Base-by-base conservation (phyloP, 306 rosid species). In the Purshia tridentata region DNA sequence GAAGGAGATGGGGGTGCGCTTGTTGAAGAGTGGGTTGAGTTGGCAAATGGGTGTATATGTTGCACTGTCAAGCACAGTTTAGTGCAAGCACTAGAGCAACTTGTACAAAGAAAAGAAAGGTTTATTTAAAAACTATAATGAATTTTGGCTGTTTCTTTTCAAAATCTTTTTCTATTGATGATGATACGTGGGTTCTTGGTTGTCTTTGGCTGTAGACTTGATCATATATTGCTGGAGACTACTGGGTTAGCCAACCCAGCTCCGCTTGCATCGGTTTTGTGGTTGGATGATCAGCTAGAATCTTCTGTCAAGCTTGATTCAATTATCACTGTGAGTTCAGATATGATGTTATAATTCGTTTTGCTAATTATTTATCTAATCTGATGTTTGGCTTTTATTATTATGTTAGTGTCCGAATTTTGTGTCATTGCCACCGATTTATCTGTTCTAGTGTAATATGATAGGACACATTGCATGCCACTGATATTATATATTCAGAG, bases 241-340 rank as follows among this genome's bases (percentile, higher is more conserved):
- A 94, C 97, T 58, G 98, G 97, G 14, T 75, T 94, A 84, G 97
- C 98, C n/a, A 94, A 94, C 82, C 98, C 96, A 50, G 98, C 95
- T 40, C 97, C 96, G 56, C 90, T 94, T 84, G 97, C 98, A 66
- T 94, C 97, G 52, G 85, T 94, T 47, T 90, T 94, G 57, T 94
- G 98, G 98, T 83, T 94, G 84, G 98, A 94, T 76, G 98, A 94
- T 69, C 97, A 94, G 78, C 87, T 94, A 67, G 98, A 89, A 80
- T 85, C 98, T 7, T 69, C 73, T 6, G 95, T 94, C 67, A 88
- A 80, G 86, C 97, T 94, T 58, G 98, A 94, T 74, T 94, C 98
- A 65, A 94, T 91, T 40, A 80, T 94, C 85, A 89, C 97, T 0
- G 98, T 94, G 39, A 84, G 98, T 78, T 63, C 57, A 61, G 72